These are phyloP conservation scores for Colletotrichum euphorbiae DNA, from an alignment of 2,329 filamentous ascomycete species.

Conservation along the genomic window DNA sequence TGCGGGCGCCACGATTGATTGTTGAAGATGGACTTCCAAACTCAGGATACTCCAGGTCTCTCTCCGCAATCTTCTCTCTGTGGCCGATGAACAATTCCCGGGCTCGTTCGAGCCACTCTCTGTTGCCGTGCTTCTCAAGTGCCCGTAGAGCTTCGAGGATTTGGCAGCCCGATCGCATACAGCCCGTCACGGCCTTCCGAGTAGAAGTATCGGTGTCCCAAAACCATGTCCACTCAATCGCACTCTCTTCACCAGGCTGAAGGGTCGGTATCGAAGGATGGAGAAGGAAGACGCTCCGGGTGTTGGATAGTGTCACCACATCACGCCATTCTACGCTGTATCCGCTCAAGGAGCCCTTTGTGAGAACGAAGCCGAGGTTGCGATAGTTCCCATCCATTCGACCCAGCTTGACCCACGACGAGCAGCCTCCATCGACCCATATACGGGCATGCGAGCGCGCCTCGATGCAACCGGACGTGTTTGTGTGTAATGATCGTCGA, in stretches of 20 bases:
- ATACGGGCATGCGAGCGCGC: constrained; percentile 23
- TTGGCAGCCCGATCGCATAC: constrained; percentile 27
- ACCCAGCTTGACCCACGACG: constrained; percentile 29
- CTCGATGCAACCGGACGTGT: constrained; percentile 23
- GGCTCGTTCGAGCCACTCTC: not conserved
- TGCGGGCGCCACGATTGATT: constrained; percentile 34
- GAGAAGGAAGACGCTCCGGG: constrained; percentile 27
- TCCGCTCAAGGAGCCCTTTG: constrained; percentile 23
- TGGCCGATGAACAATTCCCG: constrained; percentile 6
- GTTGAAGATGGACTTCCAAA: constrained; percentile 38
- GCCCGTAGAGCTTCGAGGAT: constrained; percentile 17
- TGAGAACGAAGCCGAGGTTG: constrained; percentile 29
- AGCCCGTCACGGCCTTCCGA: constrained; percentile 15
- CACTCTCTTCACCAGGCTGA: not conserved
- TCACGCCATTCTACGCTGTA: constrained; percentile 36
- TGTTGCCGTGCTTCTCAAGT: constrained; percentile 4
- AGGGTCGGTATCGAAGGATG: constrained; percentile 3
- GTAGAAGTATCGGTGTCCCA: constrained; percentile 31
- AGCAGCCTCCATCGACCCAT: constrained; percentile 28
- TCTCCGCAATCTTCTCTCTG: not conserved
- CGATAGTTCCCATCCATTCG: constrained; percentile 33
- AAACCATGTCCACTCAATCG: constrained; percentile 30
- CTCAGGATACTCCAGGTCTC: constrained; percentile 6
- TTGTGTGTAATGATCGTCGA: constrained; percentile 38
- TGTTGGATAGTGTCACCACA: constrained; percentile 21